Evolutionary conservation across 352 stramenopile species (phyloP), one percentile per base, ranked within the genome.

Genomic region (Pythium apleroticum): DNA sequence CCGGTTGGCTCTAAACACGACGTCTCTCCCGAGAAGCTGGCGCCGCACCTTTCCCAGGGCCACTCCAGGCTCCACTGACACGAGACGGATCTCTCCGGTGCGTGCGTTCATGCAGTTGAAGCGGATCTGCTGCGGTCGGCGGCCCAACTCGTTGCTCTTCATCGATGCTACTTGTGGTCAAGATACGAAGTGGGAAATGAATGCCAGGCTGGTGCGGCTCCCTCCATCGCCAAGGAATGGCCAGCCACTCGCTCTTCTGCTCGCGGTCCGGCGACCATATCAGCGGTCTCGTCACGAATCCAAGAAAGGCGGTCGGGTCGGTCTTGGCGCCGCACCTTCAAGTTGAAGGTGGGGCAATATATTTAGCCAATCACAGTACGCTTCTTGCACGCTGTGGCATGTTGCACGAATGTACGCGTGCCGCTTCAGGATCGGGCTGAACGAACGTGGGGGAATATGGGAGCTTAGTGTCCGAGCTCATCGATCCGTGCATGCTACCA

Each of bases 341-440:
- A n/a, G 37, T 45, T n/a, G 37, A 45, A 45, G 37, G 11, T 20
- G 37, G 30, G 5, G 30, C 30, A 19, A 17, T 48, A 22, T 12
- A 24, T 48, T 25, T 48, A 14, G 15, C 39, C 39, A 48, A 48
- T 48, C 39, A 48, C 0, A 15, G 7, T 19, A 20, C 37, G 7
- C 5, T 33, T 19, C 37, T 20, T 48, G 12, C n/a, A 24, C 14
- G 10, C n/a, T 49, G 19, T 27, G 4, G 41, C 7, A 22, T 55
- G 48, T 55, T 55, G 48, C 48, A 55, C 48, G 48, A 55, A 55
- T 35, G 48, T 55, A 37, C 48, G 10, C 30, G 52, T 58, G 52
- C 46, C 52, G 27, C 24, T 58, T 58, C 30, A 28, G 52, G 28
- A 45, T 41, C n/a, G 11, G 30, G 30, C 0, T 15, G 14, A 20